Conservation (phyloP, 768 basidiomycete species). For the Lactarius pseudohatsudake region DNA sequence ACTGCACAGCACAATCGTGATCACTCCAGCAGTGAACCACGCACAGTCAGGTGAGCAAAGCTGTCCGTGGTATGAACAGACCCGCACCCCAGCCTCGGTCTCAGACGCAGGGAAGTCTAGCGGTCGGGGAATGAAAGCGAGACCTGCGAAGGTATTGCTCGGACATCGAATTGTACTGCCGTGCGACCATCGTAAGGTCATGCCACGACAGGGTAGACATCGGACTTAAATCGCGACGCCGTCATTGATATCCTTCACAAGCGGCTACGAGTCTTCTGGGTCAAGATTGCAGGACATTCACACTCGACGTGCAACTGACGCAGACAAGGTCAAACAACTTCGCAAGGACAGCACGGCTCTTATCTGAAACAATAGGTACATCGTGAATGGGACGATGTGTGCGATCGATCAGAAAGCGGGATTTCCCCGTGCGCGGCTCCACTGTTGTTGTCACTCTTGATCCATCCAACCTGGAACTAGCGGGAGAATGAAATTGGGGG, state of each 20-base stretch:
- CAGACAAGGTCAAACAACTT: not conserved
- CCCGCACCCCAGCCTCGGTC: conserved; percentile 5
- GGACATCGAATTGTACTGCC: not conserved
- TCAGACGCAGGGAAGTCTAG: not conserved
- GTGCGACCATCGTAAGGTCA: not conserved
- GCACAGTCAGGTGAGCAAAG: not conserved
- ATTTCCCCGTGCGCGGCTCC: not conserved
- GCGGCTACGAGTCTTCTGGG: no score
- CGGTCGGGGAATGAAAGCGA: not conserved
- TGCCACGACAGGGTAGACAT: not conserved
- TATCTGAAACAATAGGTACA: not conserved
- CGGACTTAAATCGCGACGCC: not conserved
- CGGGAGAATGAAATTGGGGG: not conserved
- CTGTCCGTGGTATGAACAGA: not conserved
- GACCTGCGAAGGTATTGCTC: not conserved
- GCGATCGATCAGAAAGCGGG: not conserved
- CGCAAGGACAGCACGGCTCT: not conserved
- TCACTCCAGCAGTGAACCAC: not conserved
- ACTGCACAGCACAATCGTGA: no score
- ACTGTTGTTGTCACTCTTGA: not conserved
- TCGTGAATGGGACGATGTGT: not conserved
- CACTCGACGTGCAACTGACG: not conserved
- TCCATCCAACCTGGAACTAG: not conserved
- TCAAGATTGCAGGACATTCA: not conserved
- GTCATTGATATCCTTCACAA: not conserved